Conservation (phyloP, 1,139 yeast genomes). For the Debaryomyces nepalensis region DNA sequence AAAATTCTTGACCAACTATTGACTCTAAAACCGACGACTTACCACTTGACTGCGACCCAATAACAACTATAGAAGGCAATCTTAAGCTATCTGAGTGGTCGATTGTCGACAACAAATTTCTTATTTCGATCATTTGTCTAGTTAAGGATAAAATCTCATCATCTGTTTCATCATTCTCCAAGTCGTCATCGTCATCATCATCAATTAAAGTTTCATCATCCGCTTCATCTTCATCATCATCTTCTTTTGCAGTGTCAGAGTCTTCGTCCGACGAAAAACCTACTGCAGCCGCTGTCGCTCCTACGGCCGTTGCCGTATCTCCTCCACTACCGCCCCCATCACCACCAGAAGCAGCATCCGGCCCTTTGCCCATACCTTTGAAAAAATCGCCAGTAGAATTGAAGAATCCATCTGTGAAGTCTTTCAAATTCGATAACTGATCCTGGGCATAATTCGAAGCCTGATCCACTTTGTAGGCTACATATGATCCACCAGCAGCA, state of each 20-base stretch:
- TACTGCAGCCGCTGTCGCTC: slow-evolving; percentile 54
- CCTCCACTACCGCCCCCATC: slow-evolving; percentile 35
- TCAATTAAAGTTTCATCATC: slow-evolving; percentile 39
- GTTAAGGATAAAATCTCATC: slow-evolving; percentile 86
- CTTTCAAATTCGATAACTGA: slow-evolving; percentile 63
- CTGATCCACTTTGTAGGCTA: slow-evolving; percentile 89
- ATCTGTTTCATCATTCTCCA: slow-evolving; percentile 55
- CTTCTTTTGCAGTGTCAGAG: slow-evolving; percentile 19
- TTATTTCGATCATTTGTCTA: slow-evolving; percentile 94
- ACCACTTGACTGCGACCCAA: slow-evolving; percentile 97
- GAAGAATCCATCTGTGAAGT: slow-evolving; percentile 52
- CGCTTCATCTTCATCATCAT: slow-evolving; percentile 32
- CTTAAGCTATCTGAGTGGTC: slow-evolving; percentile 79
- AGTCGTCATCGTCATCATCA: slow-evolving; percentile 46
- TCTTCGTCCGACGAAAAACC: slow-evolving; percentile 34
- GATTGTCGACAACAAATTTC: slow-evolving; percentile 75
- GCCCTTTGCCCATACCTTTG: slow-evolving; percentile 24
- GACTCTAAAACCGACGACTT: slow-evolving; percentile 93
- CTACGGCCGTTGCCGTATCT: slow-evolving; percentile 45
- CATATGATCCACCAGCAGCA: slow-evolving; percentile 94
- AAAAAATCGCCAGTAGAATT: slow-evolving; percentile 52
- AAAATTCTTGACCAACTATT: slow-evolving; percentile 90
- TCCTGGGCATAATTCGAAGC: slow-evolving; percentile 75
- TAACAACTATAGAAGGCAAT: slow-evolving; percentile 92
- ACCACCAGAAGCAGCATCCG: slow-evolving; percentile 26